Conservation (phyloP, 1,139 yeast genomes). For the Hyphopichia buzzinii region DNA sequence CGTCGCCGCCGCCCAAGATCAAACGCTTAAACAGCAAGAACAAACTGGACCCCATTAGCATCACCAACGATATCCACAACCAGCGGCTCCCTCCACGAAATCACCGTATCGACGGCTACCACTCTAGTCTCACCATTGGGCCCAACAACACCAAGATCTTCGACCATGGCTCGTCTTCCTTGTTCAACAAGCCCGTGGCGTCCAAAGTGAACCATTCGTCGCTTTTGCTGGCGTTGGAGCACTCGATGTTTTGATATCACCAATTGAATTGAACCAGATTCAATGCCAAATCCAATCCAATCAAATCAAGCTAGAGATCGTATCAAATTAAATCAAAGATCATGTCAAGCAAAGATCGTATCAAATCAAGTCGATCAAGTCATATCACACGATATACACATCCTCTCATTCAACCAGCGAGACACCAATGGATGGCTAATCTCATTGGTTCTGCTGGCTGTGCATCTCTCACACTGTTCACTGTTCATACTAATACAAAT, state of each 20-base stretch:
- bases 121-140: slow-evolving; percentile 47
- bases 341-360: too few relatives aligned
- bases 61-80: slow-evolving; percentile 9
- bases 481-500: too few relatives aligned
- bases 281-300: too few relatives aligned
- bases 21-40: slow-evolving; percentile 13
- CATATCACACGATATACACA: too few relatives aligned
- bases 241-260: too few relatives aligned
- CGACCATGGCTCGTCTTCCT: slow-evolving; percentile 42
- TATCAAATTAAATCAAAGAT: too few relatives aligned
- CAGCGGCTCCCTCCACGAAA: slow-evolving; percentile 6
- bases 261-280: too few relatives aligned
- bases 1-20: slow-evolving; percentile 18
- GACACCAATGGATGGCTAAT: not conserved
- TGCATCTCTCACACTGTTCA: too few relatives aligned
- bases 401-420: too few relatives aligned
- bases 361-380: too few relatives aligned
- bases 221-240: slow-evolving; percentile 31
- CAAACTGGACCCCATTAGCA: slow-evolving; percentile 10
- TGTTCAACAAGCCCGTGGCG: slow-evolving; percentile 39
- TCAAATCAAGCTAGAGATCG: too few relatives aligned
- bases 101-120: slow-evolving; percentile 29
- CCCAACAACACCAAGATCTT: slow-evolving; percentile 44
- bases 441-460: not conserved
- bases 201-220: slow-evolving; percentile 32